These are phyloP conservation scores for Colletotrichum musicola DNA, from an alignment of 2,329 filamentous ascomycete species.

Conservation along the genomic window DNA sequence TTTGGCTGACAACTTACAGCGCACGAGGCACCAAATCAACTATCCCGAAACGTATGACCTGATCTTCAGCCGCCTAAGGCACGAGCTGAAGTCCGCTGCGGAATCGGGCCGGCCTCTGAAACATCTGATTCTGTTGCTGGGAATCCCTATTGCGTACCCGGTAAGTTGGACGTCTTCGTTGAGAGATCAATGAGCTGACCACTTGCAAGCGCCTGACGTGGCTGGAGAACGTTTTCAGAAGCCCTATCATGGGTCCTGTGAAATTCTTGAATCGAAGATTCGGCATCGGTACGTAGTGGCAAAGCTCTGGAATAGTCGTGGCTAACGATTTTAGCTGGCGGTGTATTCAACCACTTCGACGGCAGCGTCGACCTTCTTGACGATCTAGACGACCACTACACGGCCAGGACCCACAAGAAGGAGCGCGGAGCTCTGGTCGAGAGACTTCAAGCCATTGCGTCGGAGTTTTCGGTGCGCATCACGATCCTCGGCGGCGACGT, in stretches of 20 bases:
- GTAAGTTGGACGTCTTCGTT: slow-evolving; percentile 58
- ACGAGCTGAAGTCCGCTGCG: slow-evolving; percentile 78
- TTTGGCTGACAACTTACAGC: slow-evolving; percentile 53
- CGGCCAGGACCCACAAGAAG: slow-evolving; percentile 88
- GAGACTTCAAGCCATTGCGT: slow-evolving; percentile 84
- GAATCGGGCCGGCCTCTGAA: slow-evolving; percentile 81
- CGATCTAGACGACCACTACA: slow-evolving; percentile 96
- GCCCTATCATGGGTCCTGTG: slow-evolving; percentile 88
- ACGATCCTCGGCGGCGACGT: slow-evolving; percentile 96
- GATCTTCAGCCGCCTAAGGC: slow-evolving; percentile 81
- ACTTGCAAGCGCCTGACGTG: slow-evolving; percentile 82
- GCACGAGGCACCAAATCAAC: slow-evolving; percentile 93
- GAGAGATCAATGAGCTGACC: slow-evolving; percentile 31
- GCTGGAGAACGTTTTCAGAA: slow-evolving; percentile 92
- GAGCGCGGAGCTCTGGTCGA: slow-evolving; percentile 85
- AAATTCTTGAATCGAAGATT: slow-evolving; percentile 93
- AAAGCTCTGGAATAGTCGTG: too few relatives aligned
- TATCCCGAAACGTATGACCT: slow-evolving; percentile 91
- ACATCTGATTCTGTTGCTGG: slow-evolving; percentile 88
- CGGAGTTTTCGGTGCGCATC: slow-evolving; percentile 87
- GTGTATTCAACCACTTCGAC: slow-evolving; percentile 94
- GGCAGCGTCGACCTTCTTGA: slow-evolving; percentile 93
- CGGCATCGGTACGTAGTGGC: slow-evolving; percentile 69
- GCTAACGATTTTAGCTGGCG: slow-evolving; percentile 66
- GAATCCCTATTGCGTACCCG: slow-evolving; percentile 88